phyloP scores from a whole-genome alignment of 345 rosid species.

The Citrus trifoliata region DNA sequence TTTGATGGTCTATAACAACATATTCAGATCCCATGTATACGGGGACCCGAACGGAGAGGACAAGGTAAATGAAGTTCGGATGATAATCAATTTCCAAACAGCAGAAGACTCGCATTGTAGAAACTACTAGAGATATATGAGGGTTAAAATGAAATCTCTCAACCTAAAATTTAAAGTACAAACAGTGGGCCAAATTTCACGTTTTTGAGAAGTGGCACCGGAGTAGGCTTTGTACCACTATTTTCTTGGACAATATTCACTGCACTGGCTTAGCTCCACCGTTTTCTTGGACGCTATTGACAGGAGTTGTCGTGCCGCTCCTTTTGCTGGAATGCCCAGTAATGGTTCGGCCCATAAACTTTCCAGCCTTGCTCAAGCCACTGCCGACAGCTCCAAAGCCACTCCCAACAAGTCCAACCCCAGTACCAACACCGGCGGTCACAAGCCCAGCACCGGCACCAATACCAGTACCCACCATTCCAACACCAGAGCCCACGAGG shows the following conservation, averaged over 20 bases:
- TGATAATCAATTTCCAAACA: neutral
- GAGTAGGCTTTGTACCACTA: conserved; percentile 40
- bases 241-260: conserved; percentile 46
- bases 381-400: conserved; percentile 57
- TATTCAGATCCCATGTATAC: neutral
- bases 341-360: conserved; percentile 59
- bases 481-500: conserved; percentile 74
- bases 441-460: conserved; percentile 79
- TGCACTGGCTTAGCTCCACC: conserved; percentile 50
- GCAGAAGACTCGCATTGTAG: neutral
- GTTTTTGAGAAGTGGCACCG: neutral
- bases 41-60: neutral
- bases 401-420: conserved; percentile 40
- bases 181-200: neutral
- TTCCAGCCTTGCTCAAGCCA: conserved; percentile 56
- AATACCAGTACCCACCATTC: conserved; percentile 72
- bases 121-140: neutral
- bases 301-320: conserved; percentile 79
- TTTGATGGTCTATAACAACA: too few relatives aligned
- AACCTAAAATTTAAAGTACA: neutral
- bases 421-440: conserved; percentile 37
- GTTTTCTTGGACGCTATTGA: conserved; percentile 56
- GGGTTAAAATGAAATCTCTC: neutral
- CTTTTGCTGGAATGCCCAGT: conserved; percentile 65
- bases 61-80: neutral